These are phyloP conservation scores for Balamuthia mandrillaris DNA, from an alignment of 208 protist genomes.

Conservation along the genomic window DNA sequence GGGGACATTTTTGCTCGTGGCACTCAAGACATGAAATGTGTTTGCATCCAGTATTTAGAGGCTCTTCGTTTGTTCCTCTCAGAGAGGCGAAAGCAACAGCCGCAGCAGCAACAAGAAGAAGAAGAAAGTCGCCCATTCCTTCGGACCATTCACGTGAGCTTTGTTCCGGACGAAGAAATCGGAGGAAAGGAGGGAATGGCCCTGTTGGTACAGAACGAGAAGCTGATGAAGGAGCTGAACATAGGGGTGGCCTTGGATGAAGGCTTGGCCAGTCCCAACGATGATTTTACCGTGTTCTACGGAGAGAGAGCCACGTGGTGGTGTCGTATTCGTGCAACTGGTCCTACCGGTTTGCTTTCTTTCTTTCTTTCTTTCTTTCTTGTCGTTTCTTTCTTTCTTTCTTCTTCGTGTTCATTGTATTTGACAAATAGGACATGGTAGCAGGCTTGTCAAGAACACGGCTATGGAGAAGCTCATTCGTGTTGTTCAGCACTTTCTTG, in stretches of 20 bases:
- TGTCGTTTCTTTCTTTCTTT: too few species aligned
- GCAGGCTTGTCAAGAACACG: slow-evolving; percentile 67
- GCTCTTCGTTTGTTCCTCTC: slow-evolving; percentile 48
- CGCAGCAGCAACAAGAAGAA: too few species aligned
- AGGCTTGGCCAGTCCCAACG: slow-evolving; percentile 62
- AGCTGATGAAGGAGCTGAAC: slow-evolving; percentile 63
- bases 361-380: not conserved
- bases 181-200: slow-evolving; percentile 59
- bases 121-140: too few species aligned
- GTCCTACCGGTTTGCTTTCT: too few species aligned
- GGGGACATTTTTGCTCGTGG: slow-evolving; percentile 72
- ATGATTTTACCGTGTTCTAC: slow-evolving; percentile 70
- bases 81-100: not conserved
- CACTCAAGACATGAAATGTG: slow-evolving; percentile 79
- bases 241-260: slow-evolving; percentile 74
- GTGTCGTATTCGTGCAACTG: too few species aligned
- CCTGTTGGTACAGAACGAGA: slow-evolving; percentile 48
- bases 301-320: slow-evolving; percentile 71
- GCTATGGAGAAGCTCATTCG: slow-evolving; percentile 63
- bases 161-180: slow-evolving; percentile 69
- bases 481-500: slow-evolving; percentile 31
- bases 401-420: not conserved
- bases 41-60: slow-evolving; percentile 73
- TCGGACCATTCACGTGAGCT: slow-evolving; percentile 63
- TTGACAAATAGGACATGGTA: slow-evolving; percentile 73